Evolutionary conservation across 306 rosid genomes (phyloP).

Genomic region (Begonia fuchsioides): DNA sequence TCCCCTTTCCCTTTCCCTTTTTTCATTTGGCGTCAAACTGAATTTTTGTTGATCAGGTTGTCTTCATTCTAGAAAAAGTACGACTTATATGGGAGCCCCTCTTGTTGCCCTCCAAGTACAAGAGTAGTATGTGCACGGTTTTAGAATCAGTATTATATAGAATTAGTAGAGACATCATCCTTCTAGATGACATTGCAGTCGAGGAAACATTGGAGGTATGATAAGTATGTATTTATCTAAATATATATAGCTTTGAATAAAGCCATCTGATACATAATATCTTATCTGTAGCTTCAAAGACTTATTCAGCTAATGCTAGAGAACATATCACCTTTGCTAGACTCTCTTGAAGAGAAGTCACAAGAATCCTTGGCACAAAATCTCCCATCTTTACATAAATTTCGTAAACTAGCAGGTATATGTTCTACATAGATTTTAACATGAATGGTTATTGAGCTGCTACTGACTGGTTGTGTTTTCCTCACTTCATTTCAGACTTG

Average conservation of each 20-base stretch:
- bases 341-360: slow-evolving; percentile 37
- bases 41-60: slow-evolving; percentile 46
- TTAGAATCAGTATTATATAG: slow-evolving; percentile 77
- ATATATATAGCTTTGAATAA: slow-evolving; percentile 1
- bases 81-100: slow-evolving; percentile 94
- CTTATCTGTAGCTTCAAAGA: slow-evolving; percentile 53
- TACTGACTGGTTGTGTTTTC: slow-evolving; percentile 5
- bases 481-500: slow-evolving; percentile 33
- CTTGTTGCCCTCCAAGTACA: slow-evolving; percentile 65
- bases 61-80: slow-evolving; percentile 74
- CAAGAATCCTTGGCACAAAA: slow-evolving; percentile 26
- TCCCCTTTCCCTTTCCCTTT: too few species aligned
- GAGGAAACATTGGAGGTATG: slow-evolving; percentile 86
- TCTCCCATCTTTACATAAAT: slow-evolving; percentile 63
- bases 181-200: slow-evolving; percentile 88
- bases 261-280: slow-evolving; percentile 16
- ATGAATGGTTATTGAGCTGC: slow-evolving; percentile 1
- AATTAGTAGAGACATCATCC: slow-evolving; percentile 57
- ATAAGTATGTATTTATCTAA: slow-evolving; percentile 3
- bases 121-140: slow-evolving; percentile 61
- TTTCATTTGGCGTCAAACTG: slow-evolving; percentile 2
- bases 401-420: slow-evolving; percentile 83
- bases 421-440: slow-evolving; percentile 5
- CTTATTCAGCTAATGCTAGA: slow-evolving; percentile 66
- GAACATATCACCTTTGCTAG: slow-evolving; percentile 44